Evolutionary conservation across 1,284 basidiomycete genomes (phyloP), one percentile per base, ranked within the genome.

Genomic region (Polyporus tsugae): DNA sequence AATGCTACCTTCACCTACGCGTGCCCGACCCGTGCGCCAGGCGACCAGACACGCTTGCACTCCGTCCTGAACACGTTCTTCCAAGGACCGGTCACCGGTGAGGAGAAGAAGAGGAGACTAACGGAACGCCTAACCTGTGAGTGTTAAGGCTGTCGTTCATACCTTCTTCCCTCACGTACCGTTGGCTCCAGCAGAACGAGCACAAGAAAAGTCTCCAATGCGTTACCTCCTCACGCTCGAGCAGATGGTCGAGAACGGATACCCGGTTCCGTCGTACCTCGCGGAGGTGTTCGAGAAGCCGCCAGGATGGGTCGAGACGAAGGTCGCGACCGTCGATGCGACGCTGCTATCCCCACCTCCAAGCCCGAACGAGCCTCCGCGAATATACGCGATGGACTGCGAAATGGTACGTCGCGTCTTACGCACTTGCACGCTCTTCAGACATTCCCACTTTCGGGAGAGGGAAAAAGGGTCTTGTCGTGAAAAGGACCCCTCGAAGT

Each of bases 241-340:
- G 67, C 91, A 96, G 77, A 96, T 98, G 94, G 84, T 92, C 61
- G 94, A 96, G 76, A 95, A 97, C 76, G 94, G 95, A 64, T 98
- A 97, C 75, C 92, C 92, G 0, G 82, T 96, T 65, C 93, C 95
- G 19, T 89, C 90, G 2, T 95, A 96, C 76, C 83, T 94, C 80
- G 85, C 89, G 19, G 88, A 92, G 69, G 82, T 89, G 2, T 92
- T 90, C 71, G 81, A 89, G 75, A 91, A 86, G 78, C 84, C 85
- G 38, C 75, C 73, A n/a, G 89, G 83, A 29, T 93, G 88, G 90
- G 82, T 93, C 10, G 94, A 98, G 81, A 95, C 91, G 0, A 91
- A 94, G 1, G 76, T 89, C 66, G 77, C 79, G 0, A 66, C 70
- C 22, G 77, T 70, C 68, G 64, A 75, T 66, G 63, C 76, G 70